A percentile compares a stretch with the other conserved stretches of the same genome.
phyloP scores from a whole-genome alignment of 192 early-diverging fungal species.

The Coemansia sp. region DNA sequence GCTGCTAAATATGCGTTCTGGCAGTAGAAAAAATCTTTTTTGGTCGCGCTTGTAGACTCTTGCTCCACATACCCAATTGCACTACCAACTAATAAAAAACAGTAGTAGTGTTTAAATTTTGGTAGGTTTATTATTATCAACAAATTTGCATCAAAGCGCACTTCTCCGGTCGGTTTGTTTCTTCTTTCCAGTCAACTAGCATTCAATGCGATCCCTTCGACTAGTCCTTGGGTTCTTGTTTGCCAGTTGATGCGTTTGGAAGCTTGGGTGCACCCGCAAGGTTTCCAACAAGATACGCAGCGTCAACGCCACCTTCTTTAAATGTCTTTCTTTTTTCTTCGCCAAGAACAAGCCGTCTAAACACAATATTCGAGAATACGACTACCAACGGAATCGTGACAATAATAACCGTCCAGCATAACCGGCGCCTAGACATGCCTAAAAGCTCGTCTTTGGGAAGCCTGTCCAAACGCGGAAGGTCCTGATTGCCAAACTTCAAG shows the following conservation, averaged over 20 bases:
- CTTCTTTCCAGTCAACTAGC: too few species aligned
- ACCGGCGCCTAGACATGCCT: constrained; percentile 45
- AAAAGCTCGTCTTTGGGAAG: constrained; percentile 35
- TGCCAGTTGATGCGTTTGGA: neutral
- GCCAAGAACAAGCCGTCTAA: constrained; percentile 50
- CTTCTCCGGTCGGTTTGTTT: too few species aligned
- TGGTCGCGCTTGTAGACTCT: neutral
- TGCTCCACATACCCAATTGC: neutral
- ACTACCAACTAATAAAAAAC: neutral
- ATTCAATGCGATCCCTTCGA: neutral
- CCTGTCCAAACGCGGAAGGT: constrained; percentile 35
- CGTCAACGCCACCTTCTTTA: constrained; percentile 41
- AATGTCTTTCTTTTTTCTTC: constrained; percentile 39
- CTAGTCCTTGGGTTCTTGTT: neutral
- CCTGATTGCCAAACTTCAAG: constrained; percentile 34
- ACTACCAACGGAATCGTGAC: constrained; percentile 47
- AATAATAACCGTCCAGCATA: constrained; percentile 54
- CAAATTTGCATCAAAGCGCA: too few species aligned
- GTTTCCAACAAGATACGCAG: constrained; percentile 39
- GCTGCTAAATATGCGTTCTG: neutral
- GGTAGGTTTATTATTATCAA: too few species aligned
- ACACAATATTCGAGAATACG: constrained; percentile 40
- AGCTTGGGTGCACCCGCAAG: constrained; percentile 25
- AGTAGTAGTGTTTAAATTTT: neutral
- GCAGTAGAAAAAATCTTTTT: neutral